These are phyloP conservation scores for Guillardia theta DNA, from an alignment of 78 protist genomes.

Conservation along the genomic window DNA sequence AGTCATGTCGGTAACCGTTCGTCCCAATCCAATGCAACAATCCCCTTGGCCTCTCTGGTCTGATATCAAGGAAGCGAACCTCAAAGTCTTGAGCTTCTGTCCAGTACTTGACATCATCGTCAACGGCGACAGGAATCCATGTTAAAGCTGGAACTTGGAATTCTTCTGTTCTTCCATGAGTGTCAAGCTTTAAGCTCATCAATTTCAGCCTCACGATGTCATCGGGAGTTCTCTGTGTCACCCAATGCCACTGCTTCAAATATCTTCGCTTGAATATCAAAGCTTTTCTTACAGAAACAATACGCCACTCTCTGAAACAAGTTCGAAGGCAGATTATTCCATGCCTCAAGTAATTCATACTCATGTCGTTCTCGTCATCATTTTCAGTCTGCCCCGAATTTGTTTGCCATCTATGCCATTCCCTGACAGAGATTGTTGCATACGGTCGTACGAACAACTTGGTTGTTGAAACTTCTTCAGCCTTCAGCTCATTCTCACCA, in stretches of 20 bases:
- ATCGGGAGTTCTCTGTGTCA: background rate
- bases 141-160: background rate
- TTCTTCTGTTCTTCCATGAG: background rate
- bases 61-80: too few species aligned
- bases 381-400: too few species aligned
- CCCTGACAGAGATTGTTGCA: too few species aligned
- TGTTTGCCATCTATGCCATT: too few species aligned
- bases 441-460: too few species aligned
- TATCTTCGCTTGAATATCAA: background rate
- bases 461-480: too few species aligned
- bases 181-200: background rate
- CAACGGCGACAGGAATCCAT: background rate
- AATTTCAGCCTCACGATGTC: background rate
- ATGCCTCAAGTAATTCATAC: too few species aligned
- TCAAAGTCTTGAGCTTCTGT: background rate
- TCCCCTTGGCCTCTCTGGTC: too few species aligned
- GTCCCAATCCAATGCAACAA: background rate
- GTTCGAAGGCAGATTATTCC: background rate
- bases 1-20: background rate
- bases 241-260: background rate
- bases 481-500: too few species aligned
- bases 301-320: background rate
- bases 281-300: background rate
- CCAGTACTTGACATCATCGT: background rate
- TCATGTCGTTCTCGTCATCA: too few species aligned